Conservation (phyloP, 768 basidiomycete genomes). For the Mycena venus region DNA sequence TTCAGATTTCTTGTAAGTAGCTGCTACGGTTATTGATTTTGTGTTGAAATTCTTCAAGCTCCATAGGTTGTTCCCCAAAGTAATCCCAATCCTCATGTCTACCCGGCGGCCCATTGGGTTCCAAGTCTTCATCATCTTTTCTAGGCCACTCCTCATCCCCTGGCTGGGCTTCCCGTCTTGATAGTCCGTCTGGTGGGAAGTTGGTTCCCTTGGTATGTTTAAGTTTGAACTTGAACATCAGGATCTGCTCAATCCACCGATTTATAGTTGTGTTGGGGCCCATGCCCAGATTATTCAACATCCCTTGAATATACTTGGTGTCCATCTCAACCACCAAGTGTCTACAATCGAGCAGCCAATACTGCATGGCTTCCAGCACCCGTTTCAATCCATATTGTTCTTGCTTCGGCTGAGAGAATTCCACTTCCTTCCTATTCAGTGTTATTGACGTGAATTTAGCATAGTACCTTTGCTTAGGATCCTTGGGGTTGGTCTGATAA, state of each 20-base stretch:
- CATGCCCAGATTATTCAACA: conserved; percentile 50
- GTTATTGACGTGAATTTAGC: conserved; percentile 54
- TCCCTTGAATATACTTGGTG: conserved; percentile 49
- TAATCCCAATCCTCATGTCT: conserved; percentile 23
- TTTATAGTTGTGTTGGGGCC: conserved; percentile 51
- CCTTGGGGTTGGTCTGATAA: conserved; percentile 43
- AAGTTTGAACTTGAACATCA: conserved; percentile 49
- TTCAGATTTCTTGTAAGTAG: background rate
- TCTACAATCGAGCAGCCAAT: conserved; percentile 37
- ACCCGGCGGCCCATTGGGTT: conserved; percentile 13
- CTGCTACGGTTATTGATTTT: conserved; percentile 19
- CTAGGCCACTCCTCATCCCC: conserved; percentile 31
- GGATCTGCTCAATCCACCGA: conserved; percentile 51
- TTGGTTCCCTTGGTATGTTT: conserved; percentile 42
- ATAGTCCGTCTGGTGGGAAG: too few species aligned
- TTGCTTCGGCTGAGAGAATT: conserved; percentile 55
- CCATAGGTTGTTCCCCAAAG: conserved; percentile 14
- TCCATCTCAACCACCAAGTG: conserved; percentile 51
- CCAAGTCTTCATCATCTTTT: background rate
- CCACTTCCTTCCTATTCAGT: conserved; percentile 47
- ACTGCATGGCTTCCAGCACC: conserved; percentile 34
- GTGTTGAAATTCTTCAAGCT: conserved; percentile 23
- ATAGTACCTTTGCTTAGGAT: conserved; percentile 39
- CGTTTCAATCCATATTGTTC: conserved; percentile 54
- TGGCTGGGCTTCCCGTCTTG: conserved; percentile 33